phyloP scores from a whole-genome alignment of 1,284 basidiomycete genomes.

The Irpex sp. region DNA sequence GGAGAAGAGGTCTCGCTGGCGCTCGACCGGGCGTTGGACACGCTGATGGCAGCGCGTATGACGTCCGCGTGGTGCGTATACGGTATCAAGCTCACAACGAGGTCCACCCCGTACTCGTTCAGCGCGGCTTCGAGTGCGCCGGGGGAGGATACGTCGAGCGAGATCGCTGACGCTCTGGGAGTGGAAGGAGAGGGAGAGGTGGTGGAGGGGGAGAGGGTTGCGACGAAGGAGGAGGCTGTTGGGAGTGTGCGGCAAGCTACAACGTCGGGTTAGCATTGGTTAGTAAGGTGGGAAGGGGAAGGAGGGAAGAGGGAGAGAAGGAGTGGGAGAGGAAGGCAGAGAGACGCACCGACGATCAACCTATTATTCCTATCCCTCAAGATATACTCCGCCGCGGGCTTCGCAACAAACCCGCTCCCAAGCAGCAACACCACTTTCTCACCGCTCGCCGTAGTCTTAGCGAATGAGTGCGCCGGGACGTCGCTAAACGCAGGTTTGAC shows the following conservation, averaged over 20 bases:
- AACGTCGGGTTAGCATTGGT: not conserved
- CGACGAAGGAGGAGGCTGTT: conserved; percentile 68
- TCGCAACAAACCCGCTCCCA: conserved; percentile 94
- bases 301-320: not conserved
- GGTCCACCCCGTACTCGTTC: conserved; percentile 68
- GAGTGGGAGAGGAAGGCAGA: not conserved
- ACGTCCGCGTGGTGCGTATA: conserved; percentile 92
- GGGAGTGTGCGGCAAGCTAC: conserved; percentile 83
- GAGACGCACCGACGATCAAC: conserved; percentile 71
- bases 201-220: conserved; percentile 79
- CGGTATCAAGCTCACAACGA: conserved; percentile 96
- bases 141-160: conserved; percentile 80
- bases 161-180: conserved; percentile 33
- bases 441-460: no score
- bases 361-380: conserved; percentile 80
- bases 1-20: no score
- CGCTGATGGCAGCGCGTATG: conserved; percentile 63
- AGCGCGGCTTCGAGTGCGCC: conserved; percentile 78
- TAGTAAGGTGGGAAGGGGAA: no score
- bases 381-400: conserved; percentile 93
- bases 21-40: no score
- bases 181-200: conserved; percentile 43
- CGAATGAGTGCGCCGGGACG: no score
- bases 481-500: no score
- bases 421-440: no score